Evolutionary conservation across 2,329 filamentous ascomycete genomes (phyloP).

Genomic region (Aureobasidium sp.): DNA sequence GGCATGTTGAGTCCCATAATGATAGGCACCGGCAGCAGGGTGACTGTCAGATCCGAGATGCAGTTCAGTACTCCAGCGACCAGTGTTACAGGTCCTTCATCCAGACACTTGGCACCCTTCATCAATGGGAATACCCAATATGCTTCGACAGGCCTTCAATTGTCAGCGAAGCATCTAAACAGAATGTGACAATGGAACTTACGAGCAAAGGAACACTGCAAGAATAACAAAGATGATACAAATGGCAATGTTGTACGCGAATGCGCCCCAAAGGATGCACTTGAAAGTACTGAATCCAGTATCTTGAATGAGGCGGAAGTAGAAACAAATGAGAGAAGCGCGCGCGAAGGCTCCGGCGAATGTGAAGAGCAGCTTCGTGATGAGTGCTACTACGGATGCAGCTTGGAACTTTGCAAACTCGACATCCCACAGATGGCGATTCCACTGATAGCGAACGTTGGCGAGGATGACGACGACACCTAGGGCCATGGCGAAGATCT

Average conservation of each 20-base stretch:
- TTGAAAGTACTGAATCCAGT: constrained; percentile 34
- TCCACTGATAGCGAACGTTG: constrained; percentile 36
- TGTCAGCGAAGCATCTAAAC: constrained; percentile 13
- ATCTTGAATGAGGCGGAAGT: constrained; percentile 39
- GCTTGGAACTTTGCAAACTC: constrained; percentile 22
- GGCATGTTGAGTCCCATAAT: constrained; percentile 39
- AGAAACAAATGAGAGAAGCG: constrained; percentile 40
- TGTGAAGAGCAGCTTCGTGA: constrained; percentile 37
- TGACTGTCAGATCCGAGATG: constrained; percentile 37
- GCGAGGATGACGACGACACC: constrained; percentile 36
- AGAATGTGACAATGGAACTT: constrained; percentile 15
- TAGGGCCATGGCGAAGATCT: constrained; percentile 26
- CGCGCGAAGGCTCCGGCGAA: constrained; percentile 38
- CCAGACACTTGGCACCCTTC: constrained; percentile 30
- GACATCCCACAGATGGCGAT: constrained; percentile 39
- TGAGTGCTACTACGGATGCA: constrained; percentile 35
- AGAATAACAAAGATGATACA: constrained; percentile 34
- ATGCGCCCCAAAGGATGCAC: constrained; percentile 34
- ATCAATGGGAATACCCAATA: constrained; percentile 37
- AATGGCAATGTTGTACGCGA: constrained; percentile 32
- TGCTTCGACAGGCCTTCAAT: constrained; percentile 31
- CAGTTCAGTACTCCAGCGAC: constrained; percentile 38
- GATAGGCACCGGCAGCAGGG: constrained; percentile 38
- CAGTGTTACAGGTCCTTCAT: constrained; percentile 36
- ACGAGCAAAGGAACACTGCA: constrained; percentile 35